Conservation (phyloP, 345 rosid species). For the Orychophragmus violaceus region DNA sequence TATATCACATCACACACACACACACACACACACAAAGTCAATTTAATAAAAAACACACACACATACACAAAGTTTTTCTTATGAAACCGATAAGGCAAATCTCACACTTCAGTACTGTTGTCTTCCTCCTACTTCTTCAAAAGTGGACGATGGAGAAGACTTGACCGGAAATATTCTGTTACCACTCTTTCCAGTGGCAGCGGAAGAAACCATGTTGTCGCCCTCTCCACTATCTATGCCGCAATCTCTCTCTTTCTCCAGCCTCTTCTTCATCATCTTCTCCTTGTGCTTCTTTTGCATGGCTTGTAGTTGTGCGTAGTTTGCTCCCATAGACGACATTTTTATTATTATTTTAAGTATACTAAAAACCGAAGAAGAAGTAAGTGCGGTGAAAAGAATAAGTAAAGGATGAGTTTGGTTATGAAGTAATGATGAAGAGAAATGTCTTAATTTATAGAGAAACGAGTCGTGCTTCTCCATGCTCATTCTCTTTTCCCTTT, state of each 20-base stretch:
- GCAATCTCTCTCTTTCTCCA: conserved; percentile 19
- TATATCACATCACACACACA: conserved; percentile 11
- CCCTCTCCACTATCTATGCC: conserved; percentile 4
- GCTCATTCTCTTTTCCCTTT: conserved; percentile 2
- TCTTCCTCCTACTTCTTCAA: neutral
- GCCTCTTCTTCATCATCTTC: conserved; percentile 29
- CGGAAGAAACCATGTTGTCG: conserved; percentile 10
- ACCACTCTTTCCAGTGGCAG: conserved; percentile 13
- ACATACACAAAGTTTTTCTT: neutral
- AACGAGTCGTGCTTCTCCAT: conserved; percentile 19
- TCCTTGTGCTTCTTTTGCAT: conserved; percentile 31
- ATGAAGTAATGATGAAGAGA: conserved; percentile 25
- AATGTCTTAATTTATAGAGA: conserved; percentile 29
- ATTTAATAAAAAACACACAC: neutral
- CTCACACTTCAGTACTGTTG: conserved; percentile 14
- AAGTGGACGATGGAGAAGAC: conserved; percentile 12
- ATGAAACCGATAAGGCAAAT: neutral
- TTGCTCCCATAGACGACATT: conserved; percentile 36
- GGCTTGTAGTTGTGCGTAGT: conserved; percentile 27
- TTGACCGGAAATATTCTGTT: conserved; percentile 28
- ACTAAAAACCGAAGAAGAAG: neutral
- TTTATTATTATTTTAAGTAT: neutral
- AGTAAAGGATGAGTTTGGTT: conserved; percentile 18
- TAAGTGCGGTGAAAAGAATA: neutral
- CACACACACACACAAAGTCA: neutral